Evolutionary conservation across 2,329 filamentous ascomycete species (phyloP), one percentile per base, ranked within the genome.

Genomic region (Zopfia rhizophila): DNA sequence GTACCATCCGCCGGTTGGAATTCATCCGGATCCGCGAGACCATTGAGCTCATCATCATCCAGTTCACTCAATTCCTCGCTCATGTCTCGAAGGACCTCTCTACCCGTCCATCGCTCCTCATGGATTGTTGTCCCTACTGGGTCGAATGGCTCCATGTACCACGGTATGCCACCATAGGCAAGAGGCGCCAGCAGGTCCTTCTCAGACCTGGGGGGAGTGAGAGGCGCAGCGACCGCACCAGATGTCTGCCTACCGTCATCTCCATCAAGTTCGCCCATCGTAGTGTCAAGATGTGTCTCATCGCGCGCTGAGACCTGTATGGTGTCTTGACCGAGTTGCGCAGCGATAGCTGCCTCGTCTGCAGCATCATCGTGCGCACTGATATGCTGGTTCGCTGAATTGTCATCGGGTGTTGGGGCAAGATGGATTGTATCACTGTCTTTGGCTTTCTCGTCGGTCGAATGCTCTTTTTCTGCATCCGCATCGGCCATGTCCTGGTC

Each of bases 61-160:
- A 97, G 85, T 65, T 97, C 93, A 45, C 89, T 95, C 16, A 97
- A 79, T 58, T 93, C 90, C 70, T 96, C 92, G 61, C 90, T 95
- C 71, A 93, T 85, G 11, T 80, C 83, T 21, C 84, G 79, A 56
- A 84, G 75, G n/a, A 88, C 84, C 43, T 92, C 88, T 23, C 86
- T 81, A 2, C 87, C 89, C 0, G 83, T 85, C 79, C 86, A 90
- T 39, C 85, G 81, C 71, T 93, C 89, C 23, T 72, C 87, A 43
- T 89, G 78, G 7, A 93, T 83, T 1, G 88, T 93, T 0, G 91
- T 96, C 45, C 91, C 93, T 40, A 84, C 63, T 42, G 89, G 88
- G 38, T 94, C 84, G 65, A 95, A 95, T 7, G 84, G 81, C 63
- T 89, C 83, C 48, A 96, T 82, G 70, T 96, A 96, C 91, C 91